Base-by-base conservation (phyloP, 768 basidiomycete genomes). In the Russula foetens region DNA sequence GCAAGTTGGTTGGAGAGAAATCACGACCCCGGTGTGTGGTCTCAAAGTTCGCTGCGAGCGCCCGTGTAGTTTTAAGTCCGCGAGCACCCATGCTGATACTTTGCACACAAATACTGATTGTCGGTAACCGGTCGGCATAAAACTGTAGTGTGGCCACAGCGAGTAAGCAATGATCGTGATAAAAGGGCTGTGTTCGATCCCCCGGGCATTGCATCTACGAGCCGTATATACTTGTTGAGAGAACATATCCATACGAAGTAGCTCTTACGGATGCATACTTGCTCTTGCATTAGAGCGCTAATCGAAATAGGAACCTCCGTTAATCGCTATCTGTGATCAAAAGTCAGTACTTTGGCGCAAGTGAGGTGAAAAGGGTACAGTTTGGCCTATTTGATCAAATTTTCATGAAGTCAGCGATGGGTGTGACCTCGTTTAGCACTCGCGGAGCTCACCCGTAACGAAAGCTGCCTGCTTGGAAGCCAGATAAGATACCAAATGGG, bases 401-500 rank as follows among this genome's bases (percentile, higher is more conserved):
- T 48, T 35, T 41, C 21, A 9, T n/a, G 11, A n/a, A 5, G 26
- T 56, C 54, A 56, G 29, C 28, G 9, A 45, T 35, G 14, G 23
- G 21, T 19, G 38, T 15, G 15, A 9, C 33, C n/a, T 45, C 8
- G 23, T 14, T 6, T 5, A 23, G 24, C 28, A 23, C 17, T 19
- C 15, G 19, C 7, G 6, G 7, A 19, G 35, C 62, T 45, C 31
- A 63, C 63, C 67, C 7, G 67, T 67, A n/a, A 69, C 51, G 51
- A 61, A 67, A 5, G 50, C 33, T n/a, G 67, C 59, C 29, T 63
- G 58, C 14, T 59, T 54, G 19, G 63, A 62, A 4, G 52, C 65
- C 23, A 67, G 44, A 44, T 62, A 67, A 7, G 67, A 66, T 6
- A 67, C 68, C 8, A 64, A 28, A 14, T 60, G 45, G n/a, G 68